These are phyloP conservation scores for Capsicum pubescens DNA, from an alignment of 257 asterid species.

Conservation along the genomic window DNA sequence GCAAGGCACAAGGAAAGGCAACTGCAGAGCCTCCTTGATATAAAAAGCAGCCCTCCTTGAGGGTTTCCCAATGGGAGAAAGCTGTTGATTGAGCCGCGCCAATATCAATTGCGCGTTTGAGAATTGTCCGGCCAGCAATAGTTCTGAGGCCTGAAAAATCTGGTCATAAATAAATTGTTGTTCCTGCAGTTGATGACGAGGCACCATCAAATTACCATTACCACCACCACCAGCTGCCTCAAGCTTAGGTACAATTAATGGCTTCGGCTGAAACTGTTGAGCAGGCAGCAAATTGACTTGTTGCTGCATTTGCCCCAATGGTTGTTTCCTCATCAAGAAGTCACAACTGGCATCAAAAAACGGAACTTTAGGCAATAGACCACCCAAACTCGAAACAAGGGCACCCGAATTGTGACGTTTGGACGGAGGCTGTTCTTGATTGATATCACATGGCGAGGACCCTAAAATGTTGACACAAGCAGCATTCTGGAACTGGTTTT, in stretches of 20 bases:
- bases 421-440: conserved; percentile 42
- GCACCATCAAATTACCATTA: conserved; percentile 30
- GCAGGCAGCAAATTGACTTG: background rate
- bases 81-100: conserved; percentile 70
- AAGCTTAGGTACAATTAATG: conserved; percentile 44
- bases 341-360: conserved; percentile 36
- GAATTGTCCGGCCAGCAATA: conserved; percentile 52
- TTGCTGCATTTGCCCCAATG: conserved; percentile 27
- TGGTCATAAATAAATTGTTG: conserved; percentile 49
- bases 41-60: conserved; percentile 52
- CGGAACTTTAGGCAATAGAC: conserved; percentile 33
- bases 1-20: conserved; percentile 41
- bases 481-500: conserved; percentile 34
- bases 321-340: conserved; percentile 30
- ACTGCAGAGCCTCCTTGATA: conserved; percentile 54
- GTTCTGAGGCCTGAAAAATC: conserved; percentile 53
- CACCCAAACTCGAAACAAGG: background rate
- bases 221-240: conserved; percentile 40
- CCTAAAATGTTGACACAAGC: conserved; percentile 30
- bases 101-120: conserved; percentile 62
- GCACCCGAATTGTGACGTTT: conserved; percentile 46
- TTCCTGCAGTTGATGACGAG: conserved; percentile 31
- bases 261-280: conserved; percentile 36
- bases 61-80: conserved; percentile 49
- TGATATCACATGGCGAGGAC: conserved; percentile 28